A percentile compares a stretch with the other conserved stretches of the same genome.
phyloP scores from a whole-genome alignment of 805 yeast genomes.

The Diddensiella transvaalensis region DNA sequence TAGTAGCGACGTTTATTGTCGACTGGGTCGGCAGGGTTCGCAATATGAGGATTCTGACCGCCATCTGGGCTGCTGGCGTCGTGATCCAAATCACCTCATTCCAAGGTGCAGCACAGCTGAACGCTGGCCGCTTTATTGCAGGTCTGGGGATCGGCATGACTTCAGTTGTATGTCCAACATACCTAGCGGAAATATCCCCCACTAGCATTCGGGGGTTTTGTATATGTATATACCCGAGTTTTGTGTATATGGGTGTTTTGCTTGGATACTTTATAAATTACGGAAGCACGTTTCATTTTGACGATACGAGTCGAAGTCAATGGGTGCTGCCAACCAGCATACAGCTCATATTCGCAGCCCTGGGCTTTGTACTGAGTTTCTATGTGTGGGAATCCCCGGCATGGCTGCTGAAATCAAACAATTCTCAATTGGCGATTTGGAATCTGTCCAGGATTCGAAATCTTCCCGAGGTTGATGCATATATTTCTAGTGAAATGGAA shows the following conservation, averaged over 20 bases:
- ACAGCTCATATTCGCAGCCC: slow-evolving; percentile 48
- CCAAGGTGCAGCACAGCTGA: slow-evolving; percentile 44
- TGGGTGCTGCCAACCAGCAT: slow-evolving; percentile 53
- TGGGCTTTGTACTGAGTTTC: slow-evolving; percentile 41
- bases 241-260: slow-evolving; percentile 54
- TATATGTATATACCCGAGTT: slow-evolving; percentile 53
- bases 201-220: slow-evolving; percentile 49
- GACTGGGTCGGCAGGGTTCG: slow-evolving; percentile 52
- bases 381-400: slow-evolving; percentile 50
- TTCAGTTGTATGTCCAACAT: slow-evolving; percentile 53
- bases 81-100: slow-evolving; percentile 47
- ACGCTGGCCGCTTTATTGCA: slow-evolving; percentile 53
- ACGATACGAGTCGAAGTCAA: slow-evolving; percentile 37
- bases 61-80: slow-evolving; percentile 45
- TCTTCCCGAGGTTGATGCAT: slow-evolving; percentile 46
- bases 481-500: slow-evolving; percentile 48
- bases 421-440: slow-evolving; percentile 39
- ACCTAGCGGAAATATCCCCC: slow-evolving; percentile 53
- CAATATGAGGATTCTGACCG: slow-evolving; percentile 43
- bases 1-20: slow-evolving; percentile 45
- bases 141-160: slow-evolving; percentile 59
- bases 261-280: slow-evolving; percentile 48
- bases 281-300: slow-evolving; percentile 48
- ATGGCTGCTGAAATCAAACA: slow-evolving; percentile 46
- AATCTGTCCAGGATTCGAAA: slow-evolving; percentile 43